phyloP scores from a whole-genome alignment of 1,139 yeast species.

The Sugiyamaella sp. region DNA sequence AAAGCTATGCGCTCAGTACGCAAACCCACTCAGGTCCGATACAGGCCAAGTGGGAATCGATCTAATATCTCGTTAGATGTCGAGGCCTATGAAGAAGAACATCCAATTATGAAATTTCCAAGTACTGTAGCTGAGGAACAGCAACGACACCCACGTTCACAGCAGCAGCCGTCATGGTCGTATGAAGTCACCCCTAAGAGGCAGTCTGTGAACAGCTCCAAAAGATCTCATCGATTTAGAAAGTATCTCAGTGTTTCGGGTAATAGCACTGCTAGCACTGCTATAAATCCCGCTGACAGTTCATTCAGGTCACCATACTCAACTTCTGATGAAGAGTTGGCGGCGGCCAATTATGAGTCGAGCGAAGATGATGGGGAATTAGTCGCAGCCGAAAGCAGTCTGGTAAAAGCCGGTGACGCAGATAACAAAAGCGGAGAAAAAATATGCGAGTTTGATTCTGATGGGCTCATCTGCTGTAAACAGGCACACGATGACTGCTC shows the following conservation, averaged over 20 bases:
- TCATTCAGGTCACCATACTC: slow-evolving; percentile 16
- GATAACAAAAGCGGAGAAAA: background rate
- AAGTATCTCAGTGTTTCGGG: slow-evolving; percentile 10
- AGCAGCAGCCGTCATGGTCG: no score
- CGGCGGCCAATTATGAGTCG: slow-evolving; percentile 17
- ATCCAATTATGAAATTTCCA: slow-evolving; percentile 1
- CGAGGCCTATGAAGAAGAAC: slow-evolving; percentile 15
- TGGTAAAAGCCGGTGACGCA: background rate
- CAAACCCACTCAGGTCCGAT: slow-evolving; percentile 14
- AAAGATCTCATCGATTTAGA: slow-evolving; percentile 15
- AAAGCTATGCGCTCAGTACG: slow-evolving; percentile 32
- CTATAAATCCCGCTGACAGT: background rate
- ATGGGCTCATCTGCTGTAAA: slow-evolving; percentile 18
- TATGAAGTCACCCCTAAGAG: slow-evolving; percentile 17
- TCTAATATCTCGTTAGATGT: background rate
- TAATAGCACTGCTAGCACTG: background rate
- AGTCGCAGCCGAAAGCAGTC: background rate
- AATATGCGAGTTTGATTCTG: slow-evolving; percentile 9
- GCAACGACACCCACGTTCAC: no score
- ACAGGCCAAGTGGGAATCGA: background rate
- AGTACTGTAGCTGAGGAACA: slow-evolving; percentile 7
- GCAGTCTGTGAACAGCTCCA: slow-evolving; percentile 1
- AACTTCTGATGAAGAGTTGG: slow-evolving; percentile 23
- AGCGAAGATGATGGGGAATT: slow-evolving; percentile 21
- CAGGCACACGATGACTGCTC: slow-evolving; percentile 19